phyloP scores from a whole-genome alignment of 495 filamentous ascomycete species.

The Oidiodendron maius region DNA sequence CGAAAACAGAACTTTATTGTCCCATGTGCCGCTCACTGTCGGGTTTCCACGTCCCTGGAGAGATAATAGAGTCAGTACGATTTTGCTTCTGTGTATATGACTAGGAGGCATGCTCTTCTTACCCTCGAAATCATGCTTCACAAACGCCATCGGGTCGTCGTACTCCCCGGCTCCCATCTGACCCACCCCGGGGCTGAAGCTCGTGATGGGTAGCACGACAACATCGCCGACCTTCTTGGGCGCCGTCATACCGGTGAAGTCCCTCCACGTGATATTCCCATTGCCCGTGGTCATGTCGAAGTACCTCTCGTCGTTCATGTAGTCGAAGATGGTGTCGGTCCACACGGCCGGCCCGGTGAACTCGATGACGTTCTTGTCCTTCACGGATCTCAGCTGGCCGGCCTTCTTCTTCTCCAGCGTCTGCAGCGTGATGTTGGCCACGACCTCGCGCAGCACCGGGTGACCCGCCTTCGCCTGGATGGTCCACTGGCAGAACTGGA shows the following conservation, averaged over 20 bases:
- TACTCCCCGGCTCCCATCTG: conserved; percentile 90
- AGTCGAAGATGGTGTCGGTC: conserved; percentile 89
- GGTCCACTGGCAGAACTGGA: conserved; percentile 99
- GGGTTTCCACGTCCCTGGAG: conserved; percentile 72
- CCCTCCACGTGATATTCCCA: conserved; percentile 73
- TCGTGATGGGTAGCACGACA: conserved; percentile 91
- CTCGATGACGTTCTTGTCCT: conserved; percentile 82
- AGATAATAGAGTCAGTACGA: conserved; percentile 1
- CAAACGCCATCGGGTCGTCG: conserved; percentile 96
- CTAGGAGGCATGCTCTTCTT: conserved; percentile 17
- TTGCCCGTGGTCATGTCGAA: conserved; percentile 71
- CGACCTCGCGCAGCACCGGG: conserved; percentile 81
- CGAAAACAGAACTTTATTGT: too few species aligned
- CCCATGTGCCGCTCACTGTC: conserved; percentile 59
- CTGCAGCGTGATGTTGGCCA: conserved; percentile 77
- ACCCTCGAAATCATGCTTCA: conserved; percentile 97
- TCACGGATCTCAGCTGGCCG: conserved; percentile 56
- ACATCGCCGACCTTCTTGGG: conserved; percentile 89
- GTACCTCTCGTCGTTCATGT: conserved; percentile 87
- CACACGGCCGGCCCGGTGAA: conserved; percentile 93
- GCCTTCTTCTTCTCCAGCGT: conserved; percentile 69
- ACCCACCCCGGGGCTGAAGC: conserved; percentile 90
- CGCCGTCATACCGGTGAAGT: conserved; percentile 81
- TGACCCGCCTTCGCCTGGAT: conserved; percentile 95
- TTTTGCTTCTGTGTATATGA: neutral